A percentile compares a stretch with the other conserved stretches of the same genome.
Evolutionary conservation across 768 basidiomycete species (phyloP).

Genomic region (Glaciozyma antarctica): DNA sequence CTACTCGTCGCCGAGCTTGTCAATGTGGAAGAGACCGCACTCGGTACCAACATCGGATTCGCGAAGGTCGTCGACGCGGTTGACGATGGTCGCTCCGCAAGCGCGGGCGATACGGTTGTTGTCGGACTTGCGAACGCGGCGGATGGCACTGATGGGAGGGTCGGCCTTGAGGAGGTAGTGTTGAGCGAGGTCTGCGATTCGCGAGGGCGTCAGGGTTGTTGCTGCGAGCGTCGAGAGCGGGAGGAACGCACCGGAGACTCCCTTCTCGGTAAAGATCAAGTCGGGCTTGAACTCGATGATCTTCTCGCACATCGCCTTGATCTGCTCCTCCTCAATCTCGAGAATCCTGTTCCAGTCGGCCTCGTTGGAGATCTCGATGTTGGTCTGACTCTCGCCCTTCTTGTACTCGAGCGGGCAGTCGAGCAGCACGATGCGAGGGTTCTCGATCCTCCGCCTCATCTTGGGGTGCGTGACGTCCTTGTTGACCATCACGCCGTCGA

Average conservation of each 20-base stretch:
- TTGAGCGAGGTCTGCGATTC: slow-evolving; percentile 70
- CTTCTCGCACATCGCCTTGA: slow-evolving; percentile 71
- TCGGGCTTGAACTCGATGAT: slow-evolving; percentile 92
- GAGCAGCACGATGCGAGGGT: slow-evolving; percentile 77
- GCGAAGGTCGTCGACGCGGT: slow-evolving; percentile 85
- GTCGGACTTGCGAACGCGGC: slow-evolving; percentile 96
- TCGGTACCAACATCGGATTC: slow-evolving; percentile 83
- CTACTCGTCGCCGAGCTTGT: slow-evolving; percentile 93
- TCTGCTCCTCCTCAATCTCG: slow-evolving; percentile 93
- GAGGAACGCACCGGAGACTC: slow-evolving; percentile 67
- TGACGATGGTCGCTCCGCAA: slow-evolving; percentile 91
- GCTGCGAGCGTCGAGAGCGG: neutral
- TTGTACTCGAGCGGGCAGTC: slow-evolving; percentile 92
- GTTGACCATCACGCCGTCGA: slow-evolving; percentile 91
- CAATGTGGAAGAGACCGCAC: slow-evolving; percentile 92
- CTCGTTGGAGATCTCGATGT: slow-evolving; percentile 94
- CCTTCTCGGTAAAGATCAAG: slow-evolving; percentile 93
- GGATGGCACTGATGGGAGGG: slow-evolving; percentile 66
- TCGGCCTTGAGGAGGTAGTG: slow-evolving; percentile 77
- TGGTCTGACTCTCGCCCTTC: slow-evolving; percentile 96
- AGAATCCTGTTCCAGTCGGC: slow-evolving; percentile 84
- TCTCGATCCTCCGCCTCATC: slow-evolving; percentile 83
- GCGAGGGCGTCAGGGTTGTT: neutral
- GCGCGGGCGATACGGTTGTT: slow-evolving; percentile 97
- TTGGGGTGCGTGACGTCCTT: slow-evolving; percentile 98